Evolutionary conservation across 257 asterid genomes (phyloP).

Genomic region (Linaria vulgaris): DNA sequence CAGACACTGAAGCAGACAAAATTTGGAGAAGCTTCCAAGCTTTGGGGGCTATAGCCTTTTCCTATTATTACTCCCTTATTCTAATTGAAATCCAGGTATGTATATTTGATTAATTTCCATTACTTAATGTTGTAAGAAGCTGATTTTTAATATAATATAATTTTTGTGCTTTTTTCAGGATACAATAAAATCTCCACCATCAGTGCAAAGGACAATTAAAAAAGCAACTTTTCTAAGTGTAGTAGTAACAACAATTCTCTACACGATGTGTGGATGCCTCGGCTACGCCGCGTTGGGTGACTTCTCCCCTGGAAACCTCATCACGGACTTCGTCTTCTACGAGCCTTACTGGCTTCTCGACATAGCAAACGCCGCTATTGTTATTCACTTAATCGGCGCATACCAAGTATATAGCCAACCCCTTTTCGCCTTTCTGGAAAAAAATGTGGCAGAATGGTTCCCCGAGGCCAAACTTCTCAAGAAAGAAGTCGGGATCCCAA

Average conservation of each 20-base stretch:
- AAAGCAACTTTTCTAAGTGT: constrained; percentile 13
- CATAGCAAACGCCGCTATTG: constrained; percentile 48
- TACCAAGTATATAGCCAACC: too few species aligned
- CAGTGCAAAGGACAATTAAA: not conserved
- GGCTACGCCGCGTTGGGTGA: constrained; percentile 81
- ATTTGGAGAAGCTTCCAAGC: constrained; percentile 80
- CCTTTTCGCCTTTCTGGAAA: too few species aligned
- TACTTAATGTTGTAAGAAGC: constrained; percentile 29
- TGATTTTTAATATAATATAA: not conserved
- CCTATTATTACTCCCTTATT: constrained; percentile 77
- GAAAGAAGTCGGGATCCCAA: not conserved
- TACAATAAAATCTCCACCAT: not conserved
- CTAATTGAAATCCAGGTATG: constrained; percentile 76
- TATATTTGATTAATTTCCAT: not conserved
- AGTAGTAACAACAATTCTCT: constrained; percentile 48
- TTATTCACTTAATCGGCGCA: too few species aligned
- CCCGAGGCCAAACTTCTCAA: too few species aligned
- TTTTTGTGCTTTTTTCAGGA: not conserved
- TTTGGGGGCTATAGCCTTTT: constrained; percentile 81
- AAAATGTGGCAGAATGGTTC: too few species aligned
- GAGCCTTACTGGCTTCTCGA: constrained; percentile 77
- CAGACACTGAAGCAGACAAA: constrained; percentile 55
- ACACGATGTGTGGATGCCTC: constrained; percentile 66
- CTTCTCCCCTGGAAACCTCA: constrained; percentile 62
- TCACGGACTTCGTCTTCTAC: constrained; percentile 72